phyloP scores from a whole-genome alignment of 495 filamentous ascomycete species.

The Trichoderma orchidacearum region DNA sequence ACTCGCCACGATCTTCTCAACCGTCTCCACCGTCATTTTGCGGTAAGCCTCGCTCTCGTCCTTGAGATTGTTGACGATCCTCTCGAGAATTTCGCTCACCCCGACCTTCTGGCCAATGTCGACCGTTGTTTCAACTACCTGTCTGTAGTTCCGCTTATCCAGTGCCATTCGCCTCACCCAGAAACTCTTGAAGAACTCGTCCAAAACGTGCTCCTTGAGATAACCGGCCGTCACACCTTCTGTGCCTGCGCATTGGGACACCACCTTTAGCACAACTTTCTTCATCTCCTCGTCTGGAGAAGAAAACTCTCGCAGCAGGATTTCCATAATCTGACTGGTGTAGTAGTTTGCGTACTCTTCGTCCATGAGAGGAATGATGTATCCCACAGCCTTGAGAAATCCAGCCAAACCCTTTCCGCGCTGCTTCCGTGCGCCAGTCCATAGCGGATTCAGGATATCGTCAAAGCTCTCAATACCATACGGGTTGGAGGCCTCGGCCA shows the following conservation, averaged over 20 bases:
- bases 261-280: slow-evolving; percentile 93
- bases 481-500: slow-evolving; percentile 92
- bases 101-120: slow-evolving; percentile 96
- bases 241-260: slow-evolving; percentile 92
- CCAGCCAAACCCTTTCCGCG: slow-evolving; percentile 91
- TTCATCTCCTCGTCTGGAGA: slow-evolving; percentile 99
- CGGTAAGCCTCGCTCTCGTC: slow-evolving; percentile 97
- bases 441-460: slow-evolving; percentile 90
- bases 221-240: slow-evolving; percentile 91
- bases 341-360: slow-evolving; percentile 99
- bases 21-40: slow-evolving; percentile 97
- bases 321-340: slow-evolving; percentile 97
- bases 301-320: slow-evolving; percentile 86
- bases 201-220: slow-evolving; percentile 85
- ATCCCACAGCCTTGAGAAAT: slow-evolving; percentile 94
- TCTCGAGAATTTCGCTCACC: slow-evolving; percentile 84
- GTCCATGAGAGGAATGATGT: slow-evolving; percentile 98
- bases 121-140: slow-evolving; percentile 96
- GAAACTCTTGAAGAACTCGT: slow-evolving; percentile 97
- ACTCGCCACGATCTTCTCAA: slow-evolving; percentile 88
- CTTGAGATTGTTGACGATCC: slow-evolving; percentile 88
- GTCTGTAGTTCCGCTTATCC: slow-evolving; percentile 91
- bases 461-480: slow-evolving; percentile 99
- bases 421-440: slow-evolving; percentile 92
- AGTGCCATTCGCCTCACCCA: slow-evolving; percentile 96